A percentile compares a stretch with the other conserved stretches of the same genome.
Evolutionary conservation across 2,329 filamentous ascomycete species (phyloP).

Genomic region (Colletotrichum horii): DNA sequence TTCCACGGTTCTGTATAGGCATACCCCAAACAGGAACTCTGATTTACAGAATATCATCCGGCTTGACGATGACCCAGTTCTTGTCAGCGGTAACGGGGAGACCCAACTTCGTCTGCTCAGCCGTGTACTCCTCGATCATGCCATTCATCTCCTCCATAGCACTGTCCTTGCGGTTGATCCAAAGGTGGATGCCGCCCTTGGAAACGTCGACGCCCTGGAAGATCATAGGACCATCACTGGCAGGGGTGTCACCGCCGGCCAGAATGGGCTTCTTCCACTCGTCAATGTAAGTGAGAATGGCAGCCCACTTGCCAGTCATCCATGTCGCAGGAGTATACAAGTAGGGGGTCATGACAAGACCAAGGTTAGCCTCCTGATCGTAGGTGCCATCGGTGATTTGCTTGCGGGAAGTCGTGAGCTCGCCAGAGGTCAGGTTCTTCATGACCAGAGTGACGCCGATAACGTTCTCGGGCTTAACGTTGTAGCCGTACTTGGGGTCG

Average conservation of each 20-base stretch:
- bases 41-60: conserved; percentile 39
- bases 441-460: conserved; percentile 47
- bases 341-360: conserved; percentile 43
- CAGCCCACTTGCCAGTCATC: conserved; percentile 49
- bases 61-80: conserved; percentile 49
- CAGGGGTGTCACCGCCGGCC: conserved; percentile 47
- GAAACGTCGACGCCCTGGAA: conserved; percentile 48
- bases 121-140: conserved; percentile 40
- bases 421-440: conserved; percentile 30
- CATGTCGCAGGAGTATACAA: conserved; percentile 49
- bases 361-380: conserved; percentile 38
- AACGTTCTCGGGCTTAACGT: conserved; percentile 47
- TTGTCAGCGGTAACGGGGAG: conserved; percentile 45
- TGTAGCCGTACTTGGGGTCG: conserved; percentile 50
- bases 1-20: background rate
- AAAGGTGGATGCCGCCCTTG: conserved; percentile 45
- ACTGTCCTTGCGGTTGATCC: conserved; percentile 43
- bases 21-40: background rate
- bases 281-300: conserved; percentile 46
- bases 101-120: conserved; percentile 37
- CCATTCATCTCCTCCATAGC: conserved; percentile 37
- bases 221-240: conserved; percentile 48
- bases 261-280: conserved; percentile 47
- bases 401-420: conserved; percentile 40
- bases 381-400: conserved; percentile 43